These are phyloP conservation scores for Tagetes patula DNA, from an alignment of 129 eudicot genomes.

Conservation along the genomic window DNA sequence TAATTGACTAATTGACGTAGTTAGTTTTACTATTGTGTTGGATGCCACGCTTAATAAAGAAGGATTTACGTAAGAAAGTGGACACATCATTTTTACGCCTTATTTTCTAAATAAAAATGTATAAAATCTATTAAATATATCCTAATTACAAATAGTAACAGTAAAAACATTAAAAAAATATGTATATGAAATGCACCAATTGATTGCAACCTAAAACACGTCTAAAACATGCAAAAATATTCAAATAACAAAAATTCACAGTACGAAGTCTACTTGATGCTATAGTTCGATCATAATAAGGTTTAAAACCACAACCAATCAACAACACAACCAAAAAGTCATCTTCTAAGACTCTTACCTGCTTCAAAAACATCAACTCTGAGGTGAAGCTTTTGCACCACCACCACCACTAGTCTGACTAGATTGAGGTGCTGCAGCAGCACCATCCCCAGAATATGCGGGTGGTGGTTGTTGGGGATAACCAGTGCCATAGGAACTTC, in stretches of 20 bases:
- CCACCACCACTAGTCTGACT: conserved; percentile 55
- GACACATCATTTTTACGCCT: too few species aligned
- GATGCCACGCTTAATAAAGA: too few species aligned
- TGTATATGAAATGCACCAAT: background rate
- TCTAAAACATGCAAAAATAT: conserved; percentile 25
- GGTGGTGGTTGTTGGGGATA: conserved; percentile 70
- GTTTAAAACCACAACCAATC: background rate
- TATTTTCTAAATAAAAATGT: too few species aligned
- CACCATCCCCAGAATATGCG: conserved; percentile 62
- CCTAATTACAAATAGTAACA: too few species aligned
- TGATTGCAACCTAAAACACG: conserved; percentile 22
- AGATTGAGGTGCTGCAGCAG: conserved; percentile 51
- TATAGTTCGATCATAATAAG: background rate
- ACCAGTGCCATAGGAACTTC: conserved; percentile 55
- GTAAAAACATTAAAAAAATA: background rate
- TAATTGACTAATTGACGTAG: too few species aligned
- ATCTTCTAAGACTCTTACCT: conserved; percentile 23
- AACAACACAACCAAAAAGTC: background rate
- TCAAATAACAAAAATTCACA: background rate
- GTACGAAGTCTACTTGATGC: conserved; percentile 25
- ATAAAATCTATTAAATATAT: too few species aligned
- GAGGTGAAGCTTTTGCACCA: conserved; percentile 71
- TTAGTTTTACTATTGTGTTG: too few species aligned
- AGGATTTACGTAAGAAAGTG: too few species aligned
- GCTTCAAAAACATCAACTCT: conserved; percentile 47